Evolutionary conservation across 139 green algal genomes (phyloP).

Genomic region (Mychonastes homosphaera): DNA sequence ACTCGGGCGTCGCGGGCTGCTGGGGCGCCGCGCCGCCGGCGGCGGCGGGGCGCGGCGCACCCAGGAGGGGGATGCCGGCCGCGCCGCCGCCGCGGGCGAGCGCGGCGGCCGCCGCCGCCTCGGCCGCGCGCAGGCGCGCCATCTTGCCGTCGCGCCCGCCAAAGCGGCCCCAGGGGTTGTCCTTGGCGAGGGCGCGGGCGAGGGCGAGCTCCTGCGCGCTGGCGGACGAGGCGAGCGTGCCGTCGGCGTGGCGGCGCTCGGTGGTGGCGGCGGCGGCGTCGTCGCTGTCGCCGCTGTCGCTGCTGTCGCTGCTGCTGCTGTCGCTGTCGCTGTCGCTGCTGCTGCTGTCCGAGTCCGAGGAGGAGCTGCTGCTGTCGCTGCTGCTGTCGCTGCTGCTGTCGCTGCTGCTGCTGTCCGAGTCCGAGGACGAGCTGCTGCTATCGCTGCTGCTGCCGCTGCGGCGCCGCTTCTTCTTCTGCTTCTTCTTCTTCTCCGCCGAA

Average conservation of each 20-base stretch:
- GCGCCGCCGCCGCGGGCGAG: too few relatives aligned
- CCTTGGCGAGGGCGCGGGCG: slow-evolving; percentile 45
- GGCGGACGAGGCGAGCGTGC: slow-evolving; percentile 36
- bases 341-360: slow-evolving; percentile 1
- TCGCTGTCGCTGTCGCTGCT: slow-evolving; percentile 21
- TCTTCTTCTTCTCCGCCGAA: slow-evolving; percentile 4
- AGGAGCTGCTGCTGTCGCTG: not conserved
- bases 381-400: not conserved
- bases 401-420: slow-evolving; percentile 4
- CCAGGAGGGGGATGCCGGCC: too few relatives aligned
- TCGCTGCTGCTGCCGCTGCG: not conserved
- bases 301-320: too few relatives aligned
- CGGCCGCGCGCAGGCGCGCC: slow-evolving; percentile 54
- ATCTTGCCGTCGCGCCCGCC: slow-evolving; percentile 66
- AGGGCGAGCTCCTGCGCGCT: slow-evolving; percentile 50
- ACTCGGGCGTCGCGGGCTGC: not conserved
- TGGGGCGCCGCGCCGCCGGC: too few relatives aligned
- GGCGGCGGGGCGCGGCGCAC: too few relatives aligned
- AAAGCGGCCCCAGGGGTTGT: slow-evolving; percentile 41
- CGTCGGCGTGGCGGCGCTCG: slow-evolving; percentile 45
- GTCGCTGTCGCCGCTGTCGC: slow-evolving; percentile 14
- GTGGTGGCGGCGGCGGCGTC: not conserved
- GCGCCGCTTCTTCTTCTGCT: not conserved
- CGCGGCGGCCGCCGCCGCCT: slow-evolving; percentile 21
- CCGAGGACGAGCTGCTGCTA: slow-evolving; percentile 3